Base-by-base conservation (phyloP, 768 basidiomycete genomes). In the Phlebiopsis flavidoalba region DNA sequence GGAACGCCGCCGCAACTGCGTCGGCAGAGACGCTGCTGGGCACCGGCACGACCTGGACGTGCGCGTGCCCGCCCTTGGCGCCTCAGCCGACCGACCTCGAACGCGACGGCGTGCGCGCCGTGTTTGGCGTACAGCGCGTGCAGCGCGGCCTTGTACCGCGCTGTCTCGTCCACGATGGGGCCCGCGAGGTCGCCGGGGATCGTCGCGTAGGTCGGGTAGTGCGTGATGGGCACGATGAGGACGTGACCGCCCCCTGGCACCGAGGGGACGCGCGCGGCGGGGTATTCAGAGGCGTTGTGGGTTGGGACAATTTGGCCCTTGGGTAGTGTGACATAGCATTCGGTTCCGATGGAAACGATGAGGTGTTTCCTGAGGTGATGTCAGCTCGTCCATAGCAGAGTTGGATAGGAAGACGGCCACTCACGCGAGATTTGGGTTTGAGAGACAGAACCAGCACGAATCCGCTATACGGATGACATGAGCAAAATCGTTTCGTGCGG, bases 381-480 rank as follows among this genome's bases (percentile, higher is more conserved):
- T 57, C 69, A 50, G 31, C 8, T 43, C 17, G 8, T 12, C 10
- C 17, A 12, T 17, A 8, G 17, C 36, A 49, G 48, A 35, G 55
- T 53, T 2, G 57, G 45, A 35, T 22, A 19, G 54, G 1, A 17
- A 21, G 43, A 22, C n/a, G n/a, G n/a, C n/a, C n/a, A 80, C 89
- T 64, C 69, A 93, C 87, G 92, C 88, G 43, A 98, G 79, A 65
- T 85, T 87, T 0, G 96, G 95, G 70, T 98, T 98, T 46, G 93
- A 95, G 57, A 99, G 74, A 72, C 97, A 99, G 77, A 99, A 98
- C 96, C 96, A 98, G 73, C 96, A 98, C 72, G 95, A 91, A 59
- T 91, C 91, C 65, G 93, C 92, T 93, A 69, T 51, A 5, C 64
- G 26, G 60, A 59, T 40, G 31, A 10, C 14, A 31, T 33, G 11